Evolutionary conservation across 768 basidiomycete species (phyloP).

Genomic region (Leccinum ochraceum): DNA sequence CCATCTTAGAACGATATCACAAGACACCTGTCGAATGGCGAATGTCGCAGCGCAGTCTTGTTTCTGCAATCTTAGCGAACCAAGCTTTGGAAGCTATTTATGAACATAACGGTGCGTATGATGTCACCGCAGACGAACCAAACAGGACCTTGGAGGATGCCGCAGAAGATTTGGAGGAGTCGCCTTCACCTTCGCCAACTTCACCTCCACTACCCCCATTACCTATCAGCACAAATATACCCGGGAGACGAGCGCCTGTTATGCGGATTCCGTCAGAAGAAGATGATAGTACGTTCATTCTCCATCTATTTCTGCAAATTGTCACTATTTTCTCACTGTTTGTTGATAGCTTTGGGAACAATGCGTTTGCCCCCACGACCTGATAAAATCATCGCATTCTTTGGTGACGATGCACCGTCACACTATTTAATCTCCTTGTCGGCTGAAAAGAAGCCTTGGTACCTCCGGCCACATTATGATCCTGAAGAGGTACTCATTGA

Average conservation of each 20-base stretch:
- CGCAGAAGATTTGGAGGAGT: conserved; percentile 5
- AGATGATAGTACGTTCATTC: conserved; percentile 16
- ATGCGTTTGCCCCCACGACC: conserved; percentile 23
- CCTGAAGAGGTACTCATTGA: conserved; percentile 61
- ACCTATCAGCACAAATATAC: conserved; percentile 14
- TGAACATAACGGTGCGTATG: conserved; percentile 12
- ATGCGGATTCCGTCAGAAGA: conserved; percentile 12
- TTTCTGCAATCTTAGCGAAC: conserved; percentile 27
- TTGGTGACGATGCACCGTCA: conserved; percentile 53
- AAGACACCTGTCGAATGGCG: conserved; percentile 47
- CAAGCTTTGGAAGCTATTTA: conserved; percentile 22
- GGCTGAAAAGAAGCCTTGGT: conserved; percentile 54
- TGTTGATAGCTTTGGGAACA: conserved; percentile 15
- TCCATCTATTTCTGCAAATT: neutral
- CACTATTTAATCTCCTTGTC: conserved; percentile 41
- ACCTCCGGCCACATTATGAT: conserved; percentile 56
- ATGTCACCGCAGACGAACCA: conserved; percentile 13
- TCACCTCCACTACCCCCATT: conserved; percentile 12
- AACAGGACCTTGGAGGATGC: conserved; percentile 14
- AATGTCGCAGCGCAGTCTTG: conserved; percentile 42
- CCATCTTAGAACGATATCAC: conserved; percentile 39
- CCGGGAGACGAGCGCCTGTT: neutral
- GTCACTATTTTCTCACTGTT: conserved; percentile 5
- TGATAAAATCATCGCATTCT: conserved; percentile 49
- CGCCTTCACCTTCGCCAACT: neutral